Conservation (phyloP, 495 filamentous ascomycete genomes). For the Massariosphaeria phaeospora region DNA sequence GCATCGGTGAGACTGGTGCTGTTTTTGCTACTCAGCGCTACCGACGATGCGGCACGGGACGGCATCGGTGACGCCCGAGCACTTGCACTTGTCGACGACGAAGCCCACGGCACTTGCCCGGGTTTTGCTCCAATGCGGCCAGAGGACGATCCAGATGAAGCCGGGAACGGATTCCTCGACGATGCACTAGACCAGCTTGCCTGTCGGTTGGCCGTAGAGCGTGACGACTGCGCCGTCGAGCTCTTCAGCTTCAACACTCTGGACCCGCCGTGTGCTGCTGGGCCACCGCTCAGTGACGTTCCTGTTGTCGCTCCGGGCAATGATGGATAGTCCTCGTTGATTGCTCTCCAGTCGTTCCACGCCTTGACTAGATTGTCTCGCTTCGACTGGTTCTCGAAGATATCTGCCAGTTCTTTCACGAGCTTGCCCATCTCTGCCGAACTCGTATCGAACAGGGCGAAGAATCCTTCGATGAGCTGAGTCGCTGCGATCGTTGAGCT, state of each 20-base stretch:
- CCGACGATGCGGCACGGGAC: conserved; percentile 35
- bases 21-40: conserved; percentile 30
- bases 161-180: conserved; percentile 33
- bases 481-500: conserved; percentile 60
- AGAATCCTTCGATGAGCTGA: conserved; percentile 75
- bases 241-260: conserved; percentile 70
- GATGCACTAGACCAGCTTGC: conserved; percentile 46
- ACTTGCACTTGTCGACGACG: conserved; percentile 35
- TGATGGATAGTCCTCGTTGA: conserved; percentile 93
- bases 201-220: conserved; percentile 53
- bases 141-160: conserved; percentile 35
- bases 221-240: conserved; percentile 67
- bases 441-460: conserved; percentile 74
- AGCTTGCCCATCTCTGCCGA: conserved; percentile 78
- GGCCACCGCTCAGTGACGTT: conserved; percentile 45
- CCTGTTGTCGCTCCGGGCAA: conserved; percentile 63
- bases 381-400: conserved; percentile 79
- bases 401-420: conserved; percentile 85
- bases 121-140: conserved; percentile 41
- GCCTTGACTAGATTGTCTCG: conserved; percentile 65
- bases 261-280: conserved; percentile 51
- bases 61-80: conserved; percentile 25
- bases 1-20: conserved; percentile 48
- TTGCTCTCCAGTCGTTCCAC: conserved; percentile 91
- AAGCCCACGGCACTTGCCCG: conserved; percentile 51